phyloP scores from a whole-genome alignment of 2,329 filamentous ascomycete species.

The Nectriaceae sp. region DNA sequence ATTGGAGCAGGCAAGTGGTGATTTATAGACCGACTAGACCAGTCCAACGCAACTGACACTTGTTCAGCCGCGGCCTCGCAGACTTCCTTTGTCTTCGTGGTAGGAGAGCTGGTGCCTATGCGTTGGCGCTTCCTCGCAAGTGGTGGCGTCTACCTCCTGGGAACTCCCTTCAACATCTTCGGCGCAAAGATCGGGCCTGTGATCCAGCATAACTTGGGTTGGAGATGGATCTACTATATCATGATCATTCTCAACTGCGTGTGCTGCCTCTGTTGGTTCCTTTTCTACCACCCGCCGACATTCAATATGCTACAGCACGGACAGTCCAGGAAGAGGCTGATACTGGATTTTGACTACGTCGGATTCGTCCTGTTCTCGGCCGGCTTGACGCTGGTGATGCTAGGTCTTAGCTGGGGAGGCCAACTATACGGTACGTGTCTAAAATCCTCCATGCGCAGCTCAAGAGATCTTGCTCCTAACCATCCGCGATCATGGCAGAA shows the following conservation, averaged over 20 bases:
- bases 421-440: too few relatives aligned
- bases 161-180: neutral
- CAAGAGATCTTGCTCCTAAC: too few relatives aligned
- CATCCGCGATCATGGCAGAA: too few relatives aligned
- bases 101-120: neutral
- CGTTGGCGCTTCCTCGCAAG: neutral
- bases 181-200: neutral
- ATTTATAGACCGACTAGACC: too few relatives aligned
- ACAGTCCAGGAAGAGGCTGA: neutral
- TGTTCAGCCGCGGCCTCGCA: too few relatives aligned
- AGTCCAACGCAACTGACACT: too few relatives aligned
- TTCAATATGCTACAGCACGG: neutral
- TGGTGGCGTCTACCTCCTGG: neutral
- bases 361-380: neutral
- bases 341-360: neutral
- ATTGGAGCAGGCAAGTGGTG: too few relatives aligned
- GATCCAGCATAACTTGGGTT: neutral
- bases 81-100: too few relatives aligned
- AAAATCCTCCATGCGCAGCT: too few relatives aligned
- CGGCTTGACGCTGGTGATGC: neutral
- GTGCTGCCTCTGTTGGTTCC: neutral
- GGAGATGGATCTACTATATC: neutral
- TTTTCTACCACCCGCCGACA: neutral
- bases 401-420: neutral
- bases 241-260: too few relatives aligned